Evolutionary conservation across 2,329 filamentous ascomycete species (phyloP), one percentile per base, ranked within the genome.

Genomic region (Claviceps sp.): DNA sequence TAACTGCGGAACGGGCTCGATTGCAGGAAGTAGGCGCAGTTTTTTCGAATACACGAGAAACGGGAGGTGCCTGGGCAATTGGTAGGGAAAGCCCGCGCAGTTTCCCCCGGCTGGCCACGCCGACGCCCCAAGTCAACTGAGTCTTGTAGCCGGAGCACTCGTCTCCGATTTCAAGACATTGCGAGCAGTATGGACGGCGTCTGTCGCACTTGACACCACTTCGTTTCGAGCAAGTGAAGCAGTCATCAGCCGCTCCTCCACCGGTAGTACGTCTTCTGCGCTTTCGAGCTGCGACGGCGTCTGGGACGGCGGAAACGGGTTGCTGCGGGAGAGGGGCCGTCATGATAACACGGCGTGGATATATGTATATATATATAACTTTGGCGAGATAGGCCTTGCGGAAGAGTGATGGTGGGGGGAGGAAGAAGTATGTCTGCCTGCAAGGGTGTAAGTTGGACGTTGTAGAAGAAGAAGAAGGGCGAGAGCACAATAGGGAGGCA

Each of bases 61-160:
- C 77, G 0, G 78, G 77, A 22, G 77, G 75, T 9, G 77, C 70
- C 64, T 81, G 82, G 52, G 79, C 81, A 56, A 84, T 76, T 54
- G 81, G 81, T 53, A 95, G 73, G 52, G 90, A 90, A 59, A 96
- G 75, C 41, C 91, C 91, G 56, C 91, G 82, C 57, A 97, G 81
- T 74, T 97, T 97, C 64, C 91, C 91, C 62, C 91, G 84, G 70
- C 90, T 96, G 52, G 91, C 91, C 54, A 97, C 91, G 50, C 91
- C 91, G 47, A 96, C 88, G 43, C 89, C 89, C 91, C 91, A 97
- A 47, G 91, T 97, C 69, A 97, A 76, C 60, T 91, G 90, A 16
- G 91, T 97, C 72, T 94, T 94, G 75, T 97, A 97, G 54, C 91
- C 91, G 30, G 88, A 89, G 72, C 91, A 97, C 64, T 95, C 89